A percentile compares a stretch with the other conserved stretches of the same genome.
Evolutionary conservation across 768 basidiomycete genomes (phyloP).

Genomic region (Kwoniella botswanensis): DNA sequence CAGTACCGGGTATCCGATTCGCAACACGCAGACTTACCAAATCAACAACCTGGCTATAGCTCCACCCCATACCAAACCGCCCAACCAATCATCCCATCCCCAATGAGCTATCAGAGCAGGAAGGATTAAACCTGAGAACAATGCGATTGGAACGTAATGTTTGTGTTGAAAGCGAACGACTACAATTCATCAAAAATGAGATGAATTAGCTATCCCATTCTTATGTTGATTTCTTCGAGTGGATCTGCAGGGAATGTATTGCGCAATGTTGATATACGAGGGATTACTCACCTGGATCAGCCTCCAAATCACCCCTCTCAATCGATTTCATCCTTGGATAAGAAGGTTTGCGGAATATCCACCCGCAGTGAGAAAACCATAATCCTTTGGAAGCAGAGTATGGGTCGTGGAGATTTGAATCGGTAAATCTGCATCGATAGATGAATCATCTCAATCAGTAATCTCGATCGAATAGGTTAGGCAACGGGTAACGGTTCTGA

Average conservation of each 20-base stretch:
- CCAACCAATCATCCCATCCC: conserved; percentile 64
- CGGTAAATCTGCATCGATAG: conserved; percentile 55
- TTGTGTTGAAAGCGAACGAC: conserved; percentile 75
- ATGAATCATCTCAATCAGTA: not conserved
- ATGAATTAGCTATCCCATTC: not conserved
- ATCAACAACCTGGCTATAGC: conserved; percentile 69
- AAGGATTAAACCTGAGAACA: conserved; percentile 67
- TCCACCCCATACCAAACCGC: conserved; percentile 74
- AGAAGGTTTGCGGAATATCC: conserved; percentile 79
- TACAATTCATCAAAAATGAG: conserved; percentile 37
- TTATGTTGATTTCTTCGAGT: not conserved
- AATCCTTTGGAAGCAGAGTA: conserved; percentile 77
- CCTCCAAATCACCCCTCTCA: conserved; percentile 71
- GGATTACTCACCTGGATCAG: conserved; percentile 66
- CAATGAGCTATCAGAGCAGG: conserved; percentile 66
- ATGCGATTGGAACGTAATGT: conserved; percentile 69
- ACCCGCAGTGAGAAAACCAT: conserved; percentile 79
- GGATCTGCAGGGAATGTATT: too few species aligned
- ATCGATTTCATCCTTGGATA: conserved; percentile 70
- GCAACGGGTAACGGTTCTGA: not conserved
- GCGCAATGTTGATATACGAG: too few species aligned
- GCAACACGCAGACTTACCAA: conserved; percentile 54
- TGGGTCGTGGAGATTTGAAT: conserved; percentile 69
- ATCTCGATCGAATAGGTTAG: too few species aligned
- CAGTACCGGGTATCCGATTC: not conserved